Conservation (phyloP, 768 basidiomycete genomes). For the Lentinus tigrinus region DNA sequence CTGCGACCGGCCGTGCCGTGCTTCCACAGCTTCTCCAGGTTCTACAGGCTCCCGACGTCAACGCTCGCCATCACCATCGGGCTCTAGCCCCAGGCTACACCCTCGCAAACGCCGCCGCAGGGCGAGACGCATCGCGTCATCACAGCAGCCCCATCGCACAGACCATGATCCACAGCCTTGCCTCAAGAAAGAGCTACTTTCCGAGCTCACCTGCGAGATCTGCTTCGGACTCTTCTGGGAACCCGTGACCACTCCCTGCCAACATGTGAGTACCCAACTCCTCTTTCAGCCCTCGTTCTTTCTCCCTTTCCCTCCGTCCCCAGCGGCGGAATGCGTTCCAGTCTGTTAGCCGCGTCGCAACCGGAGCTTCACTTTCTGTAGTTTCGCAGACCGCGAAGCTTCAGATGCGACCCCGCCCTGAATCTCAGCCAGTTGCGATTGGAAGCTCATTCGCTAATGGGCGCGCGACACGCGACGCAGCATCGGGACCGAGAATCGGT, state of each 20-base stretch:
- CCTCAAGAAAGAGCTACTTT: slow-evolving; percentile 61
- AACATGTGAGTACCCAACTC: slow-evolving; percentile 64
- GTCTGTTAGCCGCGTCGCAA: too few species aligned
- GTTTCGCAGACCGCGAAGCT: too few species aligned
- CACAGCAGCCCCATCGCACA: slow-evolving; percentile 25
- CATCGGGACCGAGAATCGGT: not conserved
- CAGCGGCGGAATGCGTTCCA: not conserved
- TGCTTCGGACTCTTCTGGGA: slow-evolving; percentile 83
- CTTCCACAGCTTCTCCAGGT: not conserved
- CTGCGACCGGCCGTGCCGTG: not conserved
- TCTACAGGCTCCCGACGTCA: slow-evolving; percentile 4
- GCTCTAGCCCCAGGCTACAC: slow-evolving; percentile 24
- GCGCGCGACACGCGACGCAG: too few species aligned
- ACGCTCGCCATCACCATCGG: slow-evolving; percentile 7
- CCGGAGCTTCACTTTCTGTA: too few species aligned
- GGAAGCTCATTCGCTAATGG: too few species aligned
- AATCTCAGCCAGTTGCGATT: too few species aligned
- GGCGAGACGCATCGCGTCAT: slow-evolving; percentile 28
- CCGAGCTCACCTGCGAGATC: slow-evolving; percentile 86
- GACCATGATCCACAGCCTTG: slow-evolving; percentile 30
- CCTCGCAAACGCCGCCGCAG: slow-evolving; percentile 29
- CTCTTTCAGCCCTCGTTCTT: not conserved
- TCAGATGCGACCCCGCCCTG: too few species aligned
- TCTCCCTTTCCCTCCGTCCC: not conserved
- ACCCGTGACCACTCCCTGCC: slow-evolving; percentile 91